These are phyloP conservation scores for Wickerhamiella occidentalis DNA, from an alignment of 805 yeast genomes.

Conservation along the genomic window DNA sequence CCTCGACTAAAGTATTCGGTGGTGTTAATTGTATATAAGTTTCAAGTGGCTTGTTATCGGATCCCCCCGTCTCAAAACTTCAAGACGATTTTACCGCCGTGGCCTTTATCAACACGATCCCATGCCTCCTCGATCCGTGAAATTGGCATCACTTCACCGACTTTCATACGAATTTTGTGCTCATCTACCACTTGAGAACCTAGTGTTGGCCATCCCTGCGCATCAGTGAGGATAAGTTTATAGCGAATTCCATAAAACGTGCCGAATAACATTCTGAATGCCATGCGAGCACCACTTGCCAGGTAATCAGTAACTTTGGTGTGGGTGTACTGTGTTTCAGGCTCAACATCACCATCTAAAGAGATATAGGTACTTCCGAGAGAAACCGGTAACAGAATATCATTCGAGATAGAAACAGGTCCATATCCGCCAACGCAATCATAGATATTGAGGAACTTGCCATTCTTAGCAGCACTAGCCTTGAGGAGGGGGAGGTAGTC, in stretches of 20 bases:
- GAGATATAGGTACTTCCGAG: slow-evolving; percentile 32
- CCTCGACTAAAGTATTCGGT: too few relatives aligned
- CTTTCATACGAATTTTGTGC: slow-evolving; percentile 34
- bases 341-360: slow-evolving; percentile 41
- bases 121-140: slow-evolving; percentile 41
- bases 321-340: slow-evolving; percentile 12
- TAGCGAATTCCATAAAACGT: slow-evolving; percentile 26
- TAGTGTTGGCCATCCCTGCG: slow-evolving; percentile 30
- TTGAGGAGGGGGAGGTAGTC: slow-evolving; percentile 3
- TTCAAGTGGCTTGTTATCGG: too few relatives aligned
- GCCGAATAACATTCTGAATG: slow-evolving; percentile 24
- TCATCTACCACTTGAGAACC: slow-evolving; percentile 39
- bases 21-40: too few relatives aligned
- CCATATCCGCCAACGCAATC: slow-evolving; percentile 55
- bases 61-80: slow-evolving; percentile 7
- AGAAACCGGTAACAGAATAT: slow-evolving; percentile 35
- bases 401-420: slow-evolving; percentile 34
- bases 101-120: slow-evolving; percentile 36
- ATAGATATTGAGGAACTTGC: slow-evolving; percentile 42
- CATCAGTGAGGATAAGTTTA: slow-evolving; percentile 11
- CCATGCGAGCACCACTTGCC: slow-evolving; percentile 17
- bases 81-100: slow-evolving; percentile 57
- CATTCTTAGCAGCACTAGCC: neutral
- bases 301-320: slow-evolving; percentile 1
- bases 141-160: slow-evolving; percentile 45